These are phyloP conservation scores for Blastobotrys terrestris DNA, from an alignment of 805 yeast genomes.

Conservation along the genomic window DNA sequence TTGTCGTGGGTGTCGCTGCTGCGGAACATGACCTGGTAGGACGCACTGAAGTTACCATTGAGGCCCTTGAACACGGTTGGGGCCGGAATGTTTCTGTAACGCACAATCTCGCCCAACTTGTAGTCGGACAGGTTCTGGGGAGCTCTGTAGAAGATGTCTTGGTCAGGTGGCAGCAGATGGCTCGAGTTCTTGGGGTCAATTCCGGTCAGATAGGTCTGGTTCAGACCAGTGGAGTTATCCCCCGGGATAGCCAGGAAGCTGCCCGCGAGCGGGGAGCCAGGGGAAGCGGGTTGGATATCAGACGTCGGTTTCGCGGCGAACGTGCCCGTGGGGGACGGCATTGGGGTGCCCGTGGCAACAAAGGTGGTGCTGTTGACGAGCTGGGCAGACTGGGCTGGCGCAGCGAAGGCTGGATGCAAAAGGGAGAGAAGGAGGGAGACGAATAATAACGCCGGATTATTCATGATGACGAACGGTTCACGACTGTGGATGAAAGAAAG, in stretches of 20 bases:
- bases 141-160: constrained; percentile 9
- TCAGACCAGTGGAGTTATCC: background rate
- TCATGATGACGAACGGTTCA: background rate
- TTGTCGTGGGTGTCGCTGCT: constrained; percentile 24
- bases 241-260: background rate
- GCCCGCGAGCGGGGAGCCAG: background rate
- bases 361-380: too few species aligned
- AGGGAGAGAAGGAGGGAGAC: background rate
- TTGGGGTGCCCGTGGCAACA: too few species aligned
- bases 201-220: background rate
- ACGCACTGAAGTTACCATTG: constrained; percentile 5
- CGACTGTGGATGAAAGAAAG: background rate
- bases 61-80: constrained; percentile 2
- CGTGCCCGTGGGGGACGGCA: too few species aligned
- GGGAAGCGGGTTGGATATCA: too few species aligned
- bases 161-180: constrained; percentile 4
- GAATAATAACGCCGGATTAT: background rate
- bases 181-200: background rate
- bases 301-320: too few species aligned
- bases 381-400: background rate
- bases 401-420: background rate
- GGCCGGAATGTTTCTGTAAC: background rate
- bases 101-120: constrained; percentile 4
- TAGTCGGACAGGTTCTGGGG: constrained; percentile 5
- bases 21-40: constrained; percentile 24